Percentiles rank a stretch among this genome's conserved stretches.
phyloP scores from a whole-genome alignment of 2,329 filamentous ascomycete species.

The Leptodontidium sp. region DNA sequence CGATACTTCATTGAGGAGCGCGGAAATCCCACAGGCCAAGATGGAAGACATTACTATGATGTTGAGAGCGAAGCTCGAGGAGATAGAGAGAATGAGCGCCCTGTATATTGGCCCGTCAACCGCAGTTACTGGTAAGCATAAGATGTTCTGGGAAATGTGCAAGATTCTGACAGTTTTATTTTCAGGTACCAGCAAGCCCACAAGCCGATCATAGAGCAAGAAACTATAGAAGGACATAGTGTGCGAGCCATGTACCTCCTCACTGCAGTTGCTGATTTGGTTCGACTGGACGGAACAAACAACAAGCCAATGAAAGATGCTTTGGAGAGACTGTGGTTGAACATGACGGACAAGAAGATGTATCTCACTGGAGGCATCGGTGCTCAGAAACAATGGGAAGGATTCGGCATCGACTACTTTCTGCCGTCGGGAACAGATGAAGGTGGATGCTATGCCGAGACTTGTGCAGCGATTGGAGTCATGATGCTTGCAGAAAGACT shows the following conservation, averaged over 20 bases:
- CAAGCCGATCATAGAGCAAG: slow-evolving; percentile 60
- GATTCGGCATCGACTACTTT: slow-evolving; percentile 67
- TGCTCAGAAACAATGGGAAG: slow-evolving; percentile 64
- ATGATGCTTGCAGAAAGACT: slow-evolving; percentile 68
- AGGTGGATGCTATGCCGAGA: slow-evolving; percentile 69
- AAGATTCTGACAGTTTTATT: slow-evolving; percentile 37
- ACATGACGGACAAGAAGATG: slow-evolving; percentile 69
- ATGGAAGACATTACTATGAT: slow-evolving; percentile 62
- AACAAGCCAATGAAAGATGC: slow-evolving; percentile 42
- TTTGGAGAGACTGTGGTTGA: slow-evolving; percentile 61
- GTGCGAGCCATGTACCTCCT: slow-evolving; percentile 69
- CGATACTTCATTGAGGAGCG: slow-evolving; percentile 65
- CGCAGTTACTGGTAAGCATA: slow-evolving; percentile 49
- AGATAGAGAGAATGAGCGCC: slow-evolving; percentile 56
- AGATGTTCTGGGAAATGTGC: too few relatives aligned
- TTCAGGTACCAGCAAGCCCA: slow-evolving; percentile 66
- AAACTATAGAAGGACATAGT: slow-evolving; percentile 64
- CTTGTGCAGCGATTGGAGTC: slow-evolving; percentile 65
- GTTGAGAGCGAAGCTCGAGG: slow-evolving; percentile 60
- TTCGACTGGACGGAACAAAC: slow-evolving; percentile 48
- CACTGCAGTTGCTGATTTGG: slow-evolving; percentile 64
- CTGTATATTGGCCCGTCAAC: slow-evolving; percentile 55
- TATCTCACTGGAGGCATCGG: slow-evolving; percentile 70
- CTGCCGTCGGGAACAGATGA: slow-evolving; percentile 66
- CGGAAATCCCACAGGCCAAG: slow-evolving; percentile 59